These are phyloP conservation scores for Xylaria longipes DNA, from an alignment of 495 filamentous ascomycete genomes.

Conservation along the genomic window DNA sequence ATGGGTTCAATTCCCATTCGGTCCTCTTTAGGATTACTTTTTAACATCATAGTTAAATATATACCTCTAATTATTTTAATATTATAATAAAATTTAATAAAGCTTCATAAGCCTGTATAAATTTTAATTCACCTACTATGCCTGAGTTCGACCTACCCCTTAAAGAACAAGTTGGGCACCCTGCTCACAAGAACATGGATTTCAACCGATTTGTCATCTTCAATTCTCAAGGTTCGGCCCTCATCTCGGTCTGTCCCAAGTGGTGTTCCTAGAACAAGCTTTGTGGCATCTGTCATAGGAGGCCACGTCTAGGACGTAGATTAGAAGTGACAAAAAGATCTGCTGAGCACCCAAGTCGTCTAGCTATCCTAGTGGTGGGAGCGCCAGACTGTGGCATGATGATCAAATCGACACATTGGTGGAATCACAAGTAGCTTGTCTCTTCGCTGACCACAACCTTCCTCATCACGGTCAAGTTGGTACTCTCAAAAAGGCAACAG, in stretches of 20 bases:
- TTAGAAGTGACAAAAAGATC: neutral
- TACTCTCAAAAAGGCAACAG: neutral
- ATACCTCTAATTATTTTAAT: neutral
- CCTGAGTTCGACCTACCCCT: too few relatives aligned
- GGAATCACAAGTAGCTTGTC: neutral
- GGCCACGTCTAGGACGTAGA: neutral
- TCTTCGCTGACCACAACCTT: neutral
- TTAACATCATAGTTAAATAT: neutral
- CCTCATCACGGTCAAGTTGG: neutral
- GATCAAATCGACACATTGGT: neutral
- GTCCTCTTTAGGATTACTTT: neutral
- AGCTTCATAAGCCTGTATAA: too few relatives aligned
- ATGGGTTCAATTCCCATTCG: slow-evolving; percentile 26
- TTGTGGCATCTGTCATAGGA: neutral
- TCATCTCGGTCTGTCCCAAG: neutral
- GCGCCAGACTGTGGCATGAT: neutral
- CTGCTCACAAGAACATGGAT: neutral
- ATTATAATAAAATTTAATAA: too few relatives aligned
- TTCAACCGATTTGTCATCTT: neutral
- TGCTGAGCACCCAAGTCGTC: neutral
- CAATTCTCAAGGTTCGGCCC: neutral
- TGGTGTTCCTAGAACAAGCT: neutral
- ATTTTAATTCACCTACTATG: too few relatives aligned
- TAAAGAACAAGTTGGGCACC: too few relatives aligned
- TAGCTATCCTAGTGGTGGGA: neutral